Evolutionary conservation across 1,284 basidiomycete genomes (phyloP), one percentile per base, ranked within the genome.

Genomic region (Puccinia polysora): DNA sequence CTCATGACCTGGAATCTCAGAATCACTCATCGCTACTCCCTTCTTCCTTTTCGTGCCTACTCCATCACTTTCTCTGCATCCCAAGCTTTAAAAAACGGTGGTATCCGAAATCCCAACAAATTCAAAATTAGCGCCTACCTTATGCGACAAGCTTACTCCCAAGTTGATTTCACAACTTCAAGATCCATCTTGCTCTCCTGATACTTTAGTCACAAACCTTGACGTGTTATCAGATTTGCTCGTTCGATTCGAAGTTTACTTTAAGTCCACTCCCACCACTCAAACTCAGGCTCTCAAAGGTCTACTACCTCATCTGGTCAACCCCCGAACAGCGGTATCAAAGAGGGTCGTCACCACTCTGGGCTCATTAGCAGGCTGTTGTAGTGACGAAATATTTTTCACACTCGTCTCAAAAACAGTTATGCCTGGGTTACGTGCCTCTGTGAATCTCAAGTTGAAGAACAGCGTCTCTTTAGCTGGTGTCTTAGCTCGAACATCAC

Each of bases 151-250:
- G 81, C 83, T 97, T 56, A 87, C 89, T 0, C 89, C 90, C n/a
- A 90, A 89, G 78, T 83, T 96, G 10, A 84, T 94, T 14, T 83
- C 82, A 2, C 89, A 93, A 77, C 83, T 93, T 25, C 82, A 87
- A 75, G 88, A 86, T 78, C 91, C 90, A 78, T 76, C 87, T 77
- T 90, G 87, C 7, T 88, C 90, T 3, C 89, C 88, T 56, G 94
- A 92, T 80, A 89, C 88, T 36, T 84, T 88, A 75, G 85, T 96
- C 64, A 94, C 97, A 80, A 90, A 90, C 0, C 84, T 97, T 12
- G 89, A 93, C 49, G 93, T 95, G 72, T 84, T 97, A 20, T 88
- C 90, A 8, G 95, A 97, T 78, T 85, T 97, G 74, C 90, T 94
- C 79, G 85, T 85, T 74, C 88, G 93, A 50, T 95, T 95, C 83